Conservation (phyloP, 1,284 basidiomycete species). For the Tilletiopsis washingtonensis region DNA sequence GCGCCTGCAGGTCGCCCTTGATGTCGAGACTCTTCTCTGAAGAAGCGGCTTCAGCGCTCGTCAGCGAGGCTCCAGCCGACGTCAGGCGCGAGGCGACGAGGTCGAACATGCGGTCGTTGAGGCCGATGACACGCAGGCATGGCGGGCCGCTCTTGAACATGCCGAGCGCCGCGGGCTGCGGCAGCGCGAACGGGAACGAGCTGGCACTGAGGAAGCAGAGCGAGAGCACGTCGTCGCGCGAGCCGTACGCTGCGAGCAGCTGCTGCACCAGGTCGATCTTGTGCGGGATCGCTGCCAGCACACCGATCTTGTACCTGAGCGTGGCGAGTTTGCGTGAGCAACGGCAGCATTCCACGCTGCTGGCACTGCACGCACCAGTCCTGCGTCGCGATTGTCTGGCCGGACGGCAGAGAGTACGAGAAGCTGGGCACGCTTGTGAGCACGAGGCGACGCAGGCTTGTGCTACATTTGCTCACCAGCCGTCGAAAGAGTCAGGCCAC, state of each 20-base stretch:
- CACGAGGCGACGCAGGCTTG: not conserved
- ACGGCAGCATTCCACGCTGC: too few relatives aligned
- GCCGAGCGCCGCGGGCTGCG: slow-evolving; percentile 4
- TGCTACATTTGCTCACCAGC: slow-evolving; percentile 1
- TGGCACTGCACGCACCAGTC: slow-evolving; percentile 24
- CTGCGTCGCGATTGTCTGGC: slow-evolving; percentile 14
- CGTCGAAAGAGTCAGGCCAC: slow-evolving; percentile 26
- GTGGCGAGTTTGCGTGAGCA: too few relatives aligned
- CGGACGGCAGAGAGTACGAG: slow-evolving; percentile 13
- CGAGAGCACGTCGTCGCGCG: slow-evolving; percentile 2
- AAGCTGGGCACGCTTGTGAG: slow-evolving; percentile 5
- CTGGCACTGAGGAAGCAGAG: slow-evolving; percentile 21
- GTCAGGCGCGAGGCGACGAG: slow-evolving; percentile 10
- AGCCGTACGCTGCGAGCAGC: slow-evolving; percentile 9
- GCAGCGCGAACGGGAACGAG: slow-evolving; percentile 4
- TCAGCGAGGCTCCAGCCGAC: not conserved
- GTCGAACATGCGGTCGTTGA: slow-evolving; percentile 1
- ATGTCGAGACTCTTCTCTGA: not conserved
- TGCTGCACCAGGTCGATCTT: slow-evolving; percentile 17
- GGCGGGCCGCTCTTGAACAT: not conserved
- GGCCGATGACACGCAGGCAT: not conserved
- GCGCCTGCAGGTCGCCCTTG: not conserved
- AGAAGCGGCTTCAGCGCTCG: not conserved
- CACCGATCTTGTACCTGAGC: slow-evolving; percentile 14
- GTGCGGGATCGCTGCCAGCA: slow-evolving; percentile 10